Evolutionary conservation across 768 basidiomycete species (phyloP).

Genomic region (Amanita thiersii): DNA sequence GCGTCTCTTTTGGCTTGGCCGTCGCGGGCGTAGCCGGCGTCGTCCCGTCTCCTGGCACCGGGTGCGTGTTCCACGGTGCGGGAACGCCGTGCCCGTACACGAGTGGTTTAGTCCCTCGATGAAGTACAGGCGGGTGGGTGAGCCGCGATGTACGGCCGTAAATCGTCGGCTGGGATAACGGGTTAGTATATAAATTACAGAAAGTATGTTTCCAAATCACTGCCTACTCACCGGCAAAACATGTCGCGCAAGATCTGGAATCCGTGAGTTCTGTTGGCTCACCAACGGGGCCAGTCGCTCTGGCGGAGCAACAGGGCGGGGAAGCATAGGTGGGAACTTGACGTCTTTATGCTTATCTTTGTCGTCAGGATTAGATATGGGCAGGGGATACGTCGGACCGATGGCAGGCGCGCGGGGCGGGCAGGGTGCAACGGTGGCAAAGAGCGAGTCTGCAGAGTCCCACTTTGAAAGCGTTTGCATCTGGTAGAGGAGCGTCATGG

Average conservation of each 20-base stretch:
- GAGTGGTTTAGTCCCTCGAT: conserved; percentile 39
- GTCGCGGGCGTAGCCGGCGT: conserved; percentile 21
- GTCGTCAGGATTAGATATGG: conserved; percentile 24
- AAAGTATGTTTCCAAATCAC: conserved; percentile 1
- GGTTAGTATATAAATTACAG: conserved; percentile 3
- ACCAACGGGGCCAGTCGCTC: conserved; percentile 57
- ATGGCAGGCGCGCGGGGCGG: conserved; percentile 55
- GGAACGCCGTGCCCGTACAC: conserved; percentile 40
- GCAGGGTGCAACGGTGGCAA: conserved; percentile 48
- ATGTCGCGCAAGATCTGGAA: conserved; percentile 59
- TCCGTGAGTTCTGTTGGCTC: conserved; percentile 53
- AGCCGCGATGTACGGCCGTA: conserved; percentile 54
- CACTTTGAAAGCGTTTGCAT: conserved; percentile 52
- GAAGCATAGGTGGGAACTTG: conserved; percentile 42
- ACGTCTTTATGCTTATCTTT: conserved; percentile 32
- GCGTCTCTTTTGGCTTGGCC: conserved; percentile 18
- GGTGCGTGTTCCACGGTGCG: conserved; percentile 45
- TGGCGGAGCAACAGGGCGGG: conserved; percentile 32
- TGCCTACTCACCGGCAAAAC: conserved; percentile 51
- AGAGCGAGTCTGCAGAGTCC: conserved; percentile 63
- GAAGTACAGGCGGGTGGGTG: conserved; percentile 55
- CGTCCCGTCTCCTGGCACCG: conserved; percentile 20
- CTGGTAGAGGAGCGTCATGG: conserved; percentile 58
- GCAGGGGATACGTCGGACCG: conserved; percentile 58
- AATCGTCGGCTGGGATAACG: conserved; percentile 37